Evolutionary conservation across 2,329 filamentous ascomycete genomes (phyloP).

Genomic region (Waltergamsia citrina): DNA sequence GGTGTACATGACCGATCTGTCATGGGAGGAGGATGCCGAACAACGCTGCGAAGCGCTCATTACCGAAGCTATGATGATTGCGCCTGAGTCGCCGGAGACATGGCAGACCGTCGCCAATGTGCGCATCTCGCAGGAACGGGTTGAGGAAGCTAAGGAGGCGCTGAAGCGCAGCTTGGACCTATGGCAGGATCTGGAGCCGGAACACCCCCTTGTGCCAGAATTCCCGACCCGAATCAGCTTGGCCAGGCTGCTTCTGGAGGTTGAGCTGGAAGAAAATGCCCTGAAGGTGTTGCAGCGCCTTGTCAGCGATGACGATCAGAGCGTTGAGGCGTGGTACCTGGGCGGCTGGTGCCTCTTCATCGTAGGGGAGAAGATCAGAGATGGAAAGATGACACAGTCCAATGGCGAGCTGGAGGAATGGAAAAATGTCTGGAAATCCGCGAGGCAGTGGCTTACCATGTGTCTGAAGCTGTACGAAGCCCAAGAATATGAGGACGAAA

Average conservation of each 20-base stretch:
- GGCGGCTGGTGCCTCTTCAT: conserved; percentile 90
- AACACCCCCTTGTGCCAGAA: conserved; percentile 66
- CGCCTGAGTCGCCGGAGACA: conserved; percentile 75
- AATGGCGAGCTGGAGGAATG: conserved; percentile 32
- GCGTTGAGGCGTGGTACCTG: conserved; percentile 94
- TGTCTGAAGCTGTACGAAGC: conserved; percentile 69
- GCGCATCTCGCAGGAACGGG: conserved; percentile 74
- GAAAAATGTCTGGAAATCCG: conserved; percentile 58
- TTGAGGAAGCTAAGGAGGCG: conserved; percentile 72
- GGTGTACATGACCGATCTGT: conserved; percentile 98
- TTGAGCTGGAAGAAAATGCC: conserved; percentile 75
- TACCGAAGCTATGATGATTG: conserved; percentile 81
- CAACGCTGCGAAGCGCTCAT: conserved; percentile 77
- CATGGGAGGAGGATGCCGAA: conserved; percentile 87
- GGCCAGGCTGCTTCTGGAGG: conserved; percentile 80
- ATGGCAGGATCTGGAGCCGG: conserved; percentile 72
- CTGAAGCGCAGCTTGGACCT: conserved; percentile 69
- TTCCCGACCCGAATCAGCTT: conserved; percentile 81
- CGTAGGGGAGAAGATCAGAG: conserved; percentile 56
- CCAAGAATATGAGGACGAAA: conserved; percentile 79
- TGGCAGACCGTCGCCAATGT: conserved; percentile 93
- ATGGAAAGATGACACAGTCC: conserved; percentile 21
- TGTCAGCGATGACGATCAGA: conserved; percentile 81
- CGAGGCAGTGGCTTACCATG: conserved; percentile 74
- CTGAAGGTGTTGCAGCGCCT: conserved; percentile 77